Evolutionary conservation across 164 flowering plant species (phyloP), one percentile per base, ranked within the genome.

Genomic region (Santalum album): DNA sequence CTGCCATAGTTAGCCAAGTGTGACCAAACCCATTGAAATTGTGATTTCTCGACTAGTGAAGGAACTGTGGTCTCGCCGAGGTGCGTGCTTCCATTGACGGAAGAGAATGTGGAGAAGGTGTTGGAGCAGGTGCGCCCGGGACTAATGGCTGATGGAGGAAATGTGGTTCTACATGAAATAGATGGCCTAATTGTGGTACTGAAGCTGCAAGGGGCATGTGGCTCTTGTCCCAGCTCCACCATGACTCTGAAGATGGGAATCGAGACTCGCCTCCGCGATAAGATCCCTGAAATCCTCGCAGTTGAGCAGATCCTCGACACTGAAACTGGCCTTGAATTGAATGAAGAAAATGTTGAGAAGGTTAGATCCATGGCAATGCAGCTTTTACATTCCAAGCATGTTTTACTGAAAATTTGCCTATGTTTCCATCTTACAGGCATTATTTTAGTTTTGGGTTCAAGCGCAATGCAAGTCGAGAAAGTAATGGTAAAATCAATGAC

Each of bases 151-250:
- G 96, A 90, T 75, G 96, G 95, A 47, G 95, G 96, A 17, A 90
- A 90, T 65, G 97, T 87, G 19, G 94, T 67, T 48, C 57, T 87
- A n/a, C 94, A 87, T 51, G 97, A 90, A 72, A 85, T 90, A 49
- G 95, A 87, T 71, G 97, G 94, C 25, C 87, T 83, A 53, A 83
- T 83, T 50, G 94, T 90, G 21, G 78, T 87, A 7, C 65, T 90
- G 61, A 87, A 90, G 80, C 78, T 90, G 17, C 91, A 87, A 75
- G 97, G 96, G 24, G 97, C 97, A 32, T 90, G 97, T 66, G 97
- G 97, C 16, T 90, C 97, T 12, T 90, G 97, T 67, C 96, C 91
- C 27, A 87, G 97, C 76, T 90, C 97, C 51, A 66, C 94, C 15
- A 85, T 83, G 96, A 90, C 97, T 0, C 66, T 90, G 42, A 90